phyloP scores from a whole-genome alignment of 257 asterid genomes.

The Lavandula angustifolia region DNA sequence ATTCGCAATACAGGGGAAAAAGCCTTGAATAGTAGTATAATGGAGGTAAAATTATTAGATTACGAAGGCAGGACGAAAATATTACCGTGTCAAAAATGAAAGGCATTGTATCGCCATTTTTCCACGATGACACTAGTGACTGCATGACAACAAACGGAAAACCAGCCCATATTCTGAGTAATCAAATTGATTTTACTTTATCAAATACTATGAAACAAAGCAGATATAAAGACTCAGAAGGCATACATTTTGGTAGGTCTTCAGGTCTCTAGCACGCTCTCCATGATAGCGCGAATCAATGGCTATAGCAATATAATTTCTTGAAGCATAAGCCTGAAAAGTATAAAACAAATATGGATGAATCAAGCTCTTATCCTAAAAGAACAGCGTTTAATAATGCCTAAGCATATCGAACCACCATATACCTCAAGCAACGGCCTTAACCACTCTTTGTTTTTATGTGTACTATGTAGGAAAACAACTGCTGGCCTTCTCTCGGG shows the following conservation, averaged over 20 bases:
- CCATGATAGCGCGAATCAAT: constrained; percentile 98
- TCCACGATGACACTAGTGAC: constrained; percentile 91
- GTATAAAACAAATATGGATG: neutral
- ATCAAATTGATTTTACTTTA: neutral
- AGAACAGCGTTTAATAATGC: constrained; percentile 8
- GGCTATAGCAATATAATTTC: constrained; percentile 81
- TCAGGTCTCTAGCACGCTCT: constrained; percentile 73
- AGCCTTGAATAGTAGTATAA: neutral
- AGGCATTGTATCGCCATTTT: constrained; percentile 85
- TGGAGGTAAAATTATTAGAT: constrained; percentile 2
- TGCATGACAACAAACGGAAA: constrained; percentile 38
- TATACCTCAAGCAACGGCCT: constrained; percentile 88
- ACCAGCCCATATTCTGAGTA: constrained; percentile 1
- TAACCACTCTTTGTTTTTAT: constrained; percentile 92
- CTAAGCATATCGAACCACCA: constrained; percentile 21
- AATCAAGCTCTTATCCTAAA: constrained; percentile 21
- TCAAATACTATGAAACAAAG: constrained; percentile 19
- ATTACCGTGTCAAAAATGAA: constrained; percentile 85
- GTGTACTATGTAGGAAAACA: constrained; percentile 85
- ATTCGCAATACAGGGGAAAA: constrained; percentile 8
- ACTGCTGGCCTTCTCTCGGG: constrained; percentile 67
- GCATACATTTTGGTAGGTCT: constrained; percentile 80
- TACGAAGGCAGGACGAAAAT: constrained; percentile 6
- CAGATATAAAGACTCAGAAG: constrained; percentile 28
- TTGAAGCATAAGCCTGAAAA: constrained; percentile 88